phyloP scores from a whole-genome alignment of 768 basidiomycete genomes.

The Lactarius indigo region DNA sequence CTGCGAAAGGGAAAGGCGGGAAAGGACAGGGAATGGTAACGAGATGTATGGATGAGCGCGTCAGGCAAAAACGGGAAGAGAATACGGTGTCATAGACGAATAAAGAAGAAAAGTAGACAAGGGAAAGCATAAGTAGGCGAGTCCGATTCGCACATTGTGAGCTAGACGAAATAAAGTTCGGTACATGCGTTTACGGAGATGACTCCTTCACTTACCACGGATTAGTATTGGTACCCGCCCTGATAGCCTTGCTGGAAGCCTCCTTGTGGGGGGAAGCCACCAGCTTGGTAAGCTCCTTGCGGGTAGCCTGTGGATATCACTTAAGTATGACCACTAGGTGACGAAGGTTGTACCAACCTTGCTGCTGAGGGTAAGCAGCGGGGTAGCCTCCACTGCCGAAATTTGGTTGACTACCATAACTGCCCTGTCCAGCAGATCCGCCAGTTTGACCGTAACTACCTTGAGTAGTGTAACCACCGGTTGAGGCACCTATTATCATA shows the following conservation, averaged over 20 bases:
- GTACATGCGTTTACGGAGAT: too few relatives aligned
- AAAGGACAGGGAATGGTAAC: constrained; percentile 38
- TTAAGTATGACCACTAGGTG: background rate
- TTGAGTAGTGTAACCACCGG: constrained; percentile 29
- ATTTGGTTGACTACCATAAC: constrained; percentile 27
- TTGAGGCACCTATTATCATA: constrained; percentile 24
- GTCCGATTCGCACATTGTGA: constrained; percentile 6
- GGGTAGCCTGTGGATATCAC: background rate
- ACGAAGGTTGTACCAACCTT: background rate
- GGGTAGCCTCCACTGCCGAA: constrained; percentile 25
- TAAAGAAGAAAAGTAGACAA: constrained; percentile 20
- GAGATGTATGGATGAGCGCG: constrained; percentile 37
- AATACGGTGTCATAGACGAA: constrained; percentile 9
- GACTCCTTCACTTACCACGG: background rate
- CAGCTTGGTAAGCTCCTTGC: constrained; percentile 2
- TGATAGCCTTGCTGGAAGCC: constrained; percentile 24
- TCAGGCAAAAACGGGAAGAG: constrained; percentile 27
- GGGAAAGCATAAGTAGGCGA: constrained; percentile 16
- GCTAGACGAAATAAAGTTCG: background rate
- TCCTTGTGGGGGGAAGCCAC: constrained; percentile 2
- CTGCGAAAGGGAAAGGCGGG: constrained; percentile 25
- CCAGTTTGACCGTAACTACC: constrained; percentile 31
- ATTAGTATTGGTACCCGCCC: constrained; percentile 26
- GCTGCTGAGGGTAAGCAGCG: constrained; percentile 6
- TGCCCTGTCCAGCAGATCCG: constrained; percentile 30